A percentile compares a stretch with the other conserved stretches of the same genome.
Evolutionary conservation across 23 red algal genomes (phyloP).

Genomic region (Gracilaria caudata): DNA sequence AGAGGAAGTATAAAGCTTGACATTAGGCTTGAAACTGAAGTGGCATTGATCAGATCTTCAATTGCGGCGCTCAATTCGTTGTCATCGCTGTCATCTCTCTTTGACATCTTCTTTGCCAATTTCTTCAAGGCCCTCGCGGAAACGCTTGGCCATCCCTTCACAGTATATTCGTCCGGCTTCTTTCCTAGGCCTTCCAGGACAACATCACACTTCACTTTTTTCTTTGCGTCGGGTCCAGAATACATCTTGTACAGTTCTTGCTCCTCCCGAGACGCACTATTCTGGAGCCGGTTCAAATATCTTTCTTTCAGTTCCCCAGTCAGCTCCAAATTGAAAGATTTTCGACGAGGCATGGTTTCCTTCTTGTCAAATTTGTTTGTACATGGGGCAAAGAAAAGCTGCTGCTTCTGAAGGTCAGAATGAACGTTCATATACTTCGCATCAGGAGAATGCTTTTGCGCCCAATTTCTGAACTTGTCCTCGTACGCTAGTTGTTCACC

Average conservation of each 20-base stretch:
- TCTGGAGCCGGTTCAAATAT: not conserved
- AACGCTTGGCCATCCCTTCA: constrained; percentile 70
- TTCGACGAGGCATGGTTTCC: constrained; percentile 35
- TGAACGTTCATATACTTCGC: constrained; percentile 80
- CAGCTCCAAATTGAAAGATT: constrained; percentile 57
- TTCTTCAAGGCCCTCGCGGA: constrained; percentile 59
- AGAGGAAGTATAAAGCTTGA: constrained; percentile 83
- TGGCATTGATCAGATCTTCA: constrained; percentile 73
- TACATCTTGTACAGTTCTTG: not conserved
- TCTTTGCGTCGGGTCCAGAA: not conserved
- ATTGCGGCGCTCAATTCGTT: constrained; percentile 59
- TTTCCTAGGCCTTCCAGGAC: constrained; percentile 63
- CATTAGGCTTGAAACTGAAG: constrained; percentile 70
- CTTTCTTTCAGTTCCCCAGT: constrained; percentile 7
- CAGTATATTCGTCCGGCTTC: constrained; percentile 49
- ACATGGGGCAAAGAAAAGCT: constrained; percentile 84
- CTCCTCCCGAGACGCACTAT: not conserved
- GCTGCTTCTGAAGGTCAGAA: constrained; percentile 80
- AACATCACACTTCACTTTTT: constrained; percentile 69
- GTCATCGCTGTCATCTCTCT: constrained; percentile 28
- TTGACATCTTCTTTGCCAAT: constrained; percentile 52
- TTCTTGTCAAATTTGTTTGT: constrained; percentile 22
- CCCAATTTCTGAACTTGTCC: constrained; percentile 77
- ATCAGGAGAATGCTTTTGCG: constrained; percentile 53
- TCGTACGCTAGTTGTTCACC: constrained; percentile 35